Base-by-base conservation (phyloP, 257 asterid species). In the Coffea canephora region DNA sequence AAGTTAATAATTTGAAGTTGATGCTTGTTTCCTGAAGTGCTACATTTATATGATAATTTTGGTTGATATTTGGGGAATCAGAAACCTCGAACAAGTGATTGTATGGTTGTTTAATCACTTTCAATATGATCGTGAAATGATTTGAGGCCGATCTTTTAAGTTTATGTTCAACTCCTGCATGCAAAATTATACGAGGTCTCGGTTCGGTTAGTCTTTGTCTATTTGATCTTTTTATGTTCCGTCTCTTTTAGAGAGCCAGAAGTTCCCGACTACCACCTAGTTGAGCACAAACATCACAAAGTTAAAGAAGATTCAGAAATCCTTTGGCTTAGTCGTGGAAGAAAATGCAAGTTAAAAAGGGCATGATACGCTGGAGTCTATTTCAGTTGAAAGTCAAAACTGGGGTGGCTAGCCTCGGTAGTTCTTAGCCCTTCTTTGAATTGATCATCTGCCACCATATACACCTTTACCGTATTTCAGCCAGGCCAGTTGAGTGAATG, bases 171-270 rank as follows among this genome's bases (percentile, higher is more conserved):
- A 68, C 49, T 46, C 3, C 8, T 27, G 31, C 41, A 25, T 27
- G 69, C 34, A n/a, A 65, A 31, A 65, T 12, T 27, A 27, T 65
- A 9, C 41, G 11, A 27, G 69, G 43, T 65, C 31, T 31, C 1
- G 31, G 0, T 31, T 31, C 0, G 59, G 18, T 64, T 65, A 49
- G 62, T 46, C 57, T 21, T 31, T 31, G 31, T 31, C 31, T 31
- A 31, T 31, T 0, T 31, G 31, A 41, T 78, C 48, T 31, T 52
- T 80, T 9, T 57, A 4, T 69, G 12, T 41, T 59, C 59, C 10
- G 76, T 61, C 13, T 65, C 68, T 83, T 25, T 82, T 90, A 93
- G 85, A 87, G 87, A 83, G 79, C 79, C 57, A 87, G 91, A 76
- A 75, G 69, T 70, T 74, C 86, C 8, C 78, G 81, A 71, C 78